Evolutionary conservation across 768 basidiomycete genomes (phyloP).

Genomic region (Panaeolus papilionaceus): DNA sequence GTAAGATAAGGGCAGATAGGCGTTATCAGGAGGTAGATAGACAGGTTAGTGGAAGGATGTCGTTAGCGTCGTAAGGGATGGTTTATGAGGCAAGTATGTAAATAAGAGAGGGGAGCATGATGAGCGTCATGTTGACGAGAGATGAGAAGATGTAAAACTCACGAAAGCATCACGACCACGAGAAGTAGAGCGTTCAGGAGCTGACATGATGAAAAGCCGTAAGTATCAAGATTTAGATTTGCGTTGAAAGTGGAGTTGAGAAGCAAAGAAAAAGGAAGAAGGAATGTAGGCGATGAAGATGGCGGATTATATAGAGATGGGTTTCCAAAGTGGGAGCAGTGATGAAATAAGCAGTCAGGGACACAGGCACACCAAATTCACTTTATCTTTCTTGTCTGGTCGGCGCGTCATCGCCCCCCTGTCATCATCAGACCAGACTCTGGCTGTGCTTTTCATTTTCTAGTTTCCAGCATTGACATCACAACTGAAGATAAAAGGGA

Average conservation of each 20-base stretch:
- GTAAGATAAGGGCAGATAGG: background rate
- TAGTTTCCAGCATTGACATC: too few species aligned
- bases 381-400: too few species aligned
- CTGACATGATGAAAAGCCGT: constrained; percentile 29
- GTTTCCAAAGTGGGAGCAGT: background rate
- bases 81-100: background rate
- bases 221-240: too few species aligned
- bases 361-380: too few species aligned
- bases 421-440: background rate
- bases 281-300: background rate
- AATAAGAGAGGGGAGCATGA: background rate
- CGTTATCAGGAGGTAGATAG: background rate
- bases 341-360: background rate
- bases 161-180: constrained; percentile 68
- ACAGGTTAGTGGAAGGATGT: background rate
- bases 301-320: background rate
- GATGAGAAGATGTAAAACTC: background rate
- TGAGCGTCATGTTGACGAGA: too few species aligned
- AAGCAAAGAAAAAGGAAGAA: background rate
- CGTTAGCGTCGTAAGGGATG: too few species aligned
- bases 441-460: too few species aligned
- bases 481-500: too few species aligned
- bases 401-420: background rate
- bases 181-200: constrained; percentile 55
- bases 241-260: too few species aligned